A percentile compares a stretch with the other conserved stretches of the same genome.
These are phyloP conservation scores for Magnusiomyces suaveolens DNA, from an alignment of 1,139 yeast species.

Conservation along the genomic window DNA sequence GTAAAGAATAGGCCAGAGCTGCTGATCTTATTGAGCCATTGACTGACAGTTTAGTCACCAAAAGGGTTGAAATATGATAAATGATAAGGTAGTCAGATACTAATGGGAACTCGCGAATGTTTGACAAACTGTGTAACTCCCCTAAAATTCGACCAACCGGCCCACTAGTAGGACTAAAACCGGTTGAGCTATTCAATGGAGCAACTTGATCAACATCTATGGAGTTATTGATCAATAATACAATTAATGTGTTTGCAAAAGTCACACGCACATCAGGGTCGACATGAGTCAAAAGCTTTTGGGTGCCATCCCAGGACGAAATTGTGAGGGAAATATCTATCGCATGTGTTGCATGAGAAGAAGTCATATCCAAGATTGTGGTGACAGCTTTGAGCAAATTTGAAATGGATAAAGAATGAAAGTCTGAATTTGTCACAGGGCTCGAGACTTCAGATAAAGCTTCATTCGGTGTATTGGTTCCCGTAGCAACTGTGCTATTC, in stretches of 20 bases:
- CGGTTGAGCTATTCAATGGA: conserved; percentile 1
- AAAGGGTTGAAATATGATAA: not conserved
- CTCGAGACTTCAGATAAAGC: not conserved
- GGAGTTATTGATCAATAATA: conserved; percentile 19
- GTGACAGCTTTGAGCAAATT: conserved; percentile 2
- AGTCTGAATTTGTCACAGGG: not conserved
- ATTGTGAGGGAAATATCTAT: conserved; percentile 13
- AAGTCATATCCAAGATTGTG: not conserved
- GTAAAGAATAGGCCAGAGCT: conserved; percentile 7
- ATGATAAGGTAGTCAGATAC: conserved; percentile 1
- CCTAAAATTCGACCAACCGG: conserved; percentile 20
- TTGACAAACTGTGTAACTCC: conserved; percentile 16
- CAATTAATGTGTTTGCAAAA: conserved; percentile 23
- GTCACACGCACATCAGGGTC: conserved; percentile 22
- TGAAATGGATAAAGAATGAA: not conserved
- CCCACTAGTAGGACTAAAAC: conserved; percentile 18
- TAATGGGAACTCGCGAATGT: not conserved
- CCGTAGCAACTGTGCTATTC: not conserved
- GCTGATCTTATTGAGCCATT: conserved; percentile 10
- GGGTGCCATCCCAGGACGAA: conserved; percentile 30
- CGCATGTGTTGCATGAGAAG: not conserved
- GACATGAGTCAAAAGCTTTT: conserved; percentile 24
- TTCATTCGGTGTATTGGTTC: not conserved
- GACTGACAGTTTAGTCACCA: not conserved
- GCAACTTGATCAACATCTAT: not conserved